Evolutionary conservation across 805 yeast species (phyloP).

Genomic region (Kuraishia capsulata): DNA sequence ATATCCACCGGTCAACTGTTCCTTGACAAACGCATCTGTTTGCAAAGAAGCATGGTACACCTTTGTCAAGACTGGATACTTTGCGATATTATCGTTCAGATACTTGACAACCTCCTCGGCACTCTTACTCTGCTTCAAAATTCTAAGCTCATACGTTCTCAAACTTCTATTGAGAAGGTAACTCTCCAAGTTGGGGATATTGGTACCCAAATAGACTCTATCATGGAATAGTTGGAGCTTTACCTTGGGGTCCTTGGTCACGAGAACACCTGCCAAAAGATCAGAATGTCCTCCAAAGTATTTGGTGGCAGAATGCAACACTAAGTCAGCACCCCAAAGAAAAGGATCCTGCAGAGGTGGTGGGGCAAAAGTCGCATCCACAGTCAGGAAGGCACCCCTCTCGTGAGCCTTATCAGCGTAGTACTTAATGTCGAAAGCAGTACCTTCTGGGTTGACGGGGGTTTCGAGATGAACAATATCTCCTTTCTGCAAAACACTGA

Average conservation of each 20-base stretch:
- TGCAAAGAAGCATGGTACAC: constrained; percentile 73
- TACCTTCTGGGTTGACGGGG: constrained; percentile 82
- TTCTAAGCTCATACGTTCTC: constrained; percentile 71
- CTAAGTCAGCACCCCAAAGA: constrained; percentile 73
- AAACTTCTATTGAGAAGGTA: constrained; percentile 69
- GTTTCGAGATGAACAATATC: constrained; percentile 82
- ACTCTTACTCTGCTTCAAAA: constrained; percentile 53
- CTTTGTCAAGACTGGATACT: constrained; percentile 38
- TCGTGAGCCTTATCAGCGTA: constrained; percentile 67
- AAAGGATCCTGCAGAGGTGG: constrained; percentile 78
- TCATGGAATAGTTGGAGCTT: constrained; percentile 45
- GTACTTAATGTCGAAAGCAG: constrained; percentile 47
- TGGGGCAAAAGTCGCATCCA: constrained; percentile 91
- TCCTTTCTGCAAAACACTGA: constrained; percentile 41
- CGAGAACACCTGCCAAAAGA: constrained; percentile 70
- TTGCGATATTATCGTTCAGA: constrained; percentile 38
- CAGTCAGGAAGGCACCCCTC: constrained; percentile 61
- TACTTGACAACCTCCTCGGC: constrained; percentile 54
- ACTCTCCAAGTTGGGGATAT: constrained; percentile 69
- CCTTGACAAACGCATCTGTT: constrained; percentile 52
- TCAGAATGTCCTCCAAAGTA: constrained; percentile 97
- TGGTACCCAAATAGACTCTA: constrained; percentile 68
- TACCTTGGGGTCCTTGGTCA: constrained; percentile 45
- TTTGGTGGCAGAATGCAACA: constrained; percentile 91
- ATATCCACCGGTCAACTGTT: constrained; percentile 57